Percentiles rank a stretch among this genome's conserved stretches.
Conservation (phyloP, 2,329 filamentous ascomycete genomes). For the Hawksworthiomyces lignivorus region DNA sequence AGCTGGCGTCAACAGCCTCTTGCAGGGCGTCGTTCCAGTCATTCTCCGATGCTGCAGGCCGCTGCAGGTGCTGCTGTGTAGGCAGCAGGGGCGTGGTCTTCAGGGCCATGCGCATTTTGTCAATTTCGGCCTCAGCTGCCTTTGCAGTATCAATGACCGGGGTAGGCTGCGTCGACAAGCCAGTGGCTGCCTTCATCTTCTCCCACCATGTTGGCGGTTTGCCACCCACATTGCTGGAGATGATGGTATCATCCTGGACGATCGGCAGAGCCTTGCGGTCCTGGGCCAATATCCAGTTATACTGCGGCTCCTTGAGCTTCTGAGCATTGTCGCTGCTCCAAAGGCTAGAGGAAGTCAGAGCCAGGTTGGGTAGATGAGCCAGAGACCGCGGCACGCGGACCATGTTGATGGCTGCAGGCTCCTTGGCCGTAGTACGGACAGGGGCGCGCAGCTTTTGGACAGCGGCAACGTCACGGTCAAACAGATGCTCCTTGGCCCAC, state of each 20-base stretch:
- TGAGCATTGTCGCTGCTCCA: conserved; percentile 16
- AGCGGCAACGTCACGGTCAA: conserved; percentile 11
- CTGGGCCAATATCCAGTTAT: conserved; percentile 22
- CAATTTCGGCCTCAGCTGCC: not conserved
- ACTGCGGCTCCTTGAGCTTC: conserved; percentile 5
- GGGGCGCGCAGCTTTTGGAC: conserved; percentile 5
- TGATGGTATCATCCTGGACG: conserved; percentile 9
- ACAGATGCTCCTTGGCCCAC: conserved; percentile 5
- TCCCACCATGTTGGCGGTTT: conserved; percentile 16
- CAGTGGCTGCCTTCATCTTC: conserved; percentile 11
- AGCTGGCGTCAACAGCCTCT: conserved; percentile 24
- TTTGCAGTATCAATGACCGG: not conserved
- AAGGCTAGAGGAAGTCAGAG: conserved; percentile 19
- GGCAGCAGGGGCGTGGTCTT: conserved; percentile 5
- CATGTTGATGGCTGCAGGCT: conserved; percentile 23
- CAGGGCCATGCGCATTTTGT: conserved; percentile 5
- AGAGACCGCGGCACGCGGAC: conserved; percentile 19
- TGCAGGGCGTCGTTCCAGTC: conserved; percentile 30
- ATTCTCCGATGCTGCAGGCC: conserved; percentile 6
- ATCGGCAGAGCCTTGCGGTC: not conserved
- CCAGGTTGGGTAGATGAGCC: conserved; percentile 20
- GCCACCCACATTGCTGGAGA: conserved; percentile 7
- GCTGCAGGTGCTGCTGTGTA: conserved; percentile 11
- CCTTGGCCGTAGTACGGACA: conserved; percentile 14
- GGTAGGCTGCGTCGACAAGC: not conserved